Conservation (phyloP, 2,329 filamentous ascomycete species). For the Dichotomopilus funicola region DNA sequence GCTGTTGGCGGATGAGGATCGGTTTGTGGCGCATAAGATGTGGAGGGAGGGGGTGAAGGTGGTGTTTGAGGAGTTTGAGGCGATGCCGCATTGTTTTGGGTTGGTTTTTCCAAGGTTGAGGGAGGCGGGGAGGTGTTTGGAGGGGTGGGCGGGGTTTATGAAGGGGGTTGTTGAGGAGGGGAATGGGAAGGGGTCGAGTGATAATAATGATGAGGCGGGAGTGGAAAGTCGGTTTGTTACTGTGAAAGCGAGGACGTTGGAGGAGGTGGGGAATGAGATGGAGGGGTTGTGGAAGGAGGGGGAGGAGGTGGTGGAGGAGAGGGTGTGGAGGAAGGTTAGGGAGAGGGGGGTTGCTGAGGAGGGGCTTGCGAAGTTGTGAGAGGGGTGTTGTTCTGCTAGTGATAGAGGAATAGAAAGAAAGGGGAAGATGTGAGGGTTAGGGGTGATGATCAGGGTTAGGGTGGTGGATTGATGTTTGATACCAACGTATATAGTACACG, state of each 20-base stretch:
- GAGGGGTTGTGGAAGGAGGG: constrained; percentile 38
- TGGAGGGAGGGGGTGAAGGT: constrained; percentile 52
- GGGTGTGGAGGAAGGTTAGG: constrained; percentile 13
- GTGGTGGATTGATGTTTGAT: no score
- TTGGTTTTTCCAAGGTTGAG: constrained; percentile 45
- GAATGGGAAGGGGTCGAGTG: constrained; percentile 15
- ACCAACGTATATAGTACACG: no score
- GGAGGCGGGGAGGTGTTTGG: constrained; percentile 45
- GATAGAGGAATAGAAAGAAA: no score
- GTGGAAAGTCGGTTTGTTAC: constrained; percentile 33
- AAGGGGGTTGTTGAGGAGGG: constrained; percentile 30
- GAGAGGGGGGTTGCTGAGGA: constrained; percentile 19
- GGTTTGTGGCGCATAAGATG: constrained; percentile 52
- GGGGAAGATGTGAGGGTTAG: background rate
- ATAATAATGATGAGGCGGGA: background rate
- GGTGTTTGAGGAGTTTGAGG: constrained; percentile 66
- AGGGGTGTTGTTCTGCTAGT: constrained; percentile 7
- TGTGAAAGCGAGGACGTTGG: constrained; percentile 45
- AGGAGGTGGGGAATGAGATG: constrained; percentile 41
- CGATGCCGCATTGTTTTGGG: constrained; percentile 73
- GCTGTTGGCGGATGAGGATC: constrained; percentile 61
- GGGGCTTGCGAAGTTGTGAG: constrained; percentile 27
- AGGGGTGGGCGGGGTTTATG: constrained; percentile 52
- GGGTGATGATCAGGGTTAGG: no score
- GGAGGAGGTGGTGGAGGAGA: constrained; percentile 12